Conservation (phyloP, 2,329 filamentous ascomycete genomes). For the Trichoderma harzianum region DNA sequence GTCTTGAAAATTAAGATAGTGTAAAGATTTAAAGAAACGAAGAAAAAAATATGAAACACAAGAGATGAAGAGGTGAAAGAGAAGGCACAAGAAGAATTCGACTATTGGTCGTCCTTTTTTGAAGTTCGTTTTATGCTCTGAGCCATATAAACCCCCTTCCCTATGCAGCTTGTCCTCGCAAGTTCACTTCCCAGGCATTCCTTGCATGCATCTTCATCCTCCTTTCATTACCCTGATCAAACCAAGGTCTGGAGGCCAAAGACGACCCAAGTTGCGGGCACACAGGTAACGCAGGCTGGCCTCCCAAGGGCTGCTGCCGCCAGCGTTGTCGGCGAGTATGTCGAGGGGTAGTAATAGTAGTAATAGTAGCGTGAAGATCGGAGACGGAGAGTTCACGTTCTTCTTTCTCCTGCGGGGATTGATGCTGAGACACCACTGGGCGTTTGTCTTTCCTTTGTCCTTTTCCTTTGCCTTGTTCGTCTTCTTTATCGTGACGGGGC, state of each 20-base stretch:
- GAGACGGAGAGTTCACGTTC: not conserved
- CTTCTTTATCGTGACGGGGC: slow-evolving; percentile 21
- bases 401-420: not conserved
- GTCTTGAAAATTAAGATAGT: not conserved
- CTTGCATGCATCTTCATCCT: slow-evolving; percentile 15
- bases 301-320: not conserved
- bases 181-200: not conserved
- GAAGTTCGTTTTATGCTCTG: not conserved
- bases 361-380: not conserved
- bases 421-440: not conserved
- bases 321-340: slow-evolving; percentile 4
- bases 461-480: not conserved
- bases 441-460: not conserved
- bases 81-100: not conserved
- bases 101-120: too few species aligned
- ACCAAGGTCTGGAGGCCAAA: not conserved
- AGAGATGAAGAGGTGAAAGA: not conserved
- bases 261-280: not conserved
- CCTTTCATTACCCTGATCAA: slow-evolving; percentile 12
- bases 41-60: not conserved
- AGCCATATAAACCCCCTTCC: not conserved
- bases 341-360: not conserved
- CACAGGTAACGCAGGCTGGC: not conserved
- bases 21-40: not conserved
- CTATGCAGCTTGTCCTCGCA: not conserved